A percentile compares a stretch with the other conserved stretches of the same genome.
These are phyloP conservation scores for Blastocystis sp. DNA, from an alignment of 352 stramenopile species.

Conservation along the genomic window DNA sequence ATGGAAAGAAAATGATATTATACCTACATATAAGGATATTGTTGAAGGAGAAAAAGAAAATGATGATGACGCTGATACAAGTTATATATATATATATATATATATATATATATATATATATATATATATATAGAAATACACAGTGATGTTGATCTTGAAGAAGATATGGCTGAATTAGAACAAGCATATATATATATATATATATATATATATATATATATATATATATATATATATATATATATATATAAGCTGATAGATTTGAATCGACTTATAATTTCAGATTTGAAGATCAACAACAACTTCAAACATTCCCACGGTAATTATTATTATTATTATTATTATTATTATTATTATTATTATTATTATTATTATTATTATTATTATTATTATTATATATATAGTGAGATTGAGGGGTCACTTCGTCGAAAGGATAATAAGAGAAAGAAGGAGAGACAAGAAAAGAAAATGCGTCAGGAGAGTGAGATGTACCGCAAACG, in stretches of 20 bases:
- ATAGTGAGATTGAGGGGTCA: slow-evolving; percentile 55
- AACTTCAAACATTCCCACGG: slow-evolving; percentile 81
- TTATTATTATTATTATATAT: slow-evolving; percentile 40
- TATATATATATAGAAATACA: too few species aligned
- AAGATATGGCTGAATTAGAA: too few species aligned
- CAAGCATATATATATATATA: too few species aligned
- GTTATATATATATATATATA: too few species aligned
- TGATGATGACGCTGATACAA: too few species aligned
- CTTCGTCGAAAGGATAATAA: slow-evolving; percentile 82
- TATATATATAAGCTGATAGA: too few species aligned
- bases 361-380: slow-evolving; percentile 57
- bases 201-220: too few species aligned
- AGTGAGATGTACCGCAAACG: slow-evolving; percentile 82
- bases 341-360: slow-evolving; percentile 81
- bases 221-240: too few species aligned
- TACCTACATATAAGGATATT: slow-evolving; percentile 53
- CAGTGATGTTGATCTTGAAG: slow-evolving; percentile 54
- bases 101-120: too few species aligned
- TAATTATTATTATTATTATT: slow-evolving; percentile 96
- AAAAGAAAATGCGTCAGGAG: slow-evolving; percentile 68
- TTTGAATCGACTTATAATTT: too few species aligned
- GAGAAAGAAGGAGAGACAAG: slow-evolving; percentile 73
- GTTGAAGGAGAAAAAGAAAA: slow-evolving; percentile 46
- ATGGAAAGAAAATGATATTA: slow-evolving; percentile 42
- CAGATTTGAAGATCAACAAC: slow-evolving; percentile 62